Evolutionary conservation across 139 green algal genomes (phyloP).

Genomic region (Micractinium conductrix): DNA sequence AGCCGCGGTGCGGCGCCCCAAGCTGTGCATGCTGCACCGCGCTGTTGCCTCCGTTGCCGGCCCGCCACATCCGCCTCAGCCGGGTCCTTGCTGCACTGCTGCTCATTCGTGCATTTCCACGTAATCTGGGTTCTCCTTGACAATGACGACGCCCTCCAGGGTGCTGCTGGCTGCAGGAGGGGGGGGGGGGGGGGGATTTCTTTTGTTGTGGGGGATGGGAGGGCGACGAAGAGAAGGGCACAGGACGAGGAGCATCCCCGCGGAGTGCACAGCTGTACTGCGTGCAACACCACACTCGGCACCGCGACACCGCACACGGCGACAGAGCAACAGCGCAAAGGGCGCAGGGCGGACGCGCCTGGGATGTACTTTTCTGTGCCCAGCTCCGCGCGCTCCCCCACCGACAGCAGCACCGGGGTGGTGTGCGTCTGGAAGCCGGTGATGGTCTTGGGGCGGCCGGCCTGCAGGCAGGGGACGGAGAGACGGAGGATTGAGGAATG

Average conservation of each 20-base stretch:
- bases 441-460: constrained; percentile 98
- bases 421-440: constrained; percentile 98
- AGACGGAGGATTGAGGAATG: no score
- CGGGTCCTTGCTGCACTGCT: background rate
- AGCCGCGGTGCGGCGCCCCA: background rate
- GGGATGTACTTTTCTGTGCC: constrained; percentile 95
- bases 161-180: constrained; percentile 62
- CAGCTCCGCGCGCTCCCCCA: constrained; percentile 95
- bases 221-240: no score
- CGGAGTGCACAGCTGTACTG: no score
- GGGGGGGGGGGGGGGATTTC: background rate
- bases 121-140: constrained; percentile 96
- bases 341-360: background rate
- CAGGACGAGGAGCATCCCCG: no score
- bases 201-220: background rate
- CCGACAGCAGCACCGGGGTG: constrained; percentile 93
- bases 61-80: background rate
- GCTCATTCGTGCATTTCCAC: constrained; percentile 69
- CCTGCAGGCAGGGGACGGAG: constrained; percentile 8
- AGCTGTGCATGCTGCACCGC: background rate
- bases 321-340: background rate
- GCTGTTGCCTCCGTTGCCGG: background rate
- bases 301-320: no score
- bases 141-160: constrained; percentile 95
- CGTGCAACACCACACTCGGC: no score